Base-by-base conservation (phyloP, 192 early-diverging fungal genomes). In the Backusella macrospora region DNA sequence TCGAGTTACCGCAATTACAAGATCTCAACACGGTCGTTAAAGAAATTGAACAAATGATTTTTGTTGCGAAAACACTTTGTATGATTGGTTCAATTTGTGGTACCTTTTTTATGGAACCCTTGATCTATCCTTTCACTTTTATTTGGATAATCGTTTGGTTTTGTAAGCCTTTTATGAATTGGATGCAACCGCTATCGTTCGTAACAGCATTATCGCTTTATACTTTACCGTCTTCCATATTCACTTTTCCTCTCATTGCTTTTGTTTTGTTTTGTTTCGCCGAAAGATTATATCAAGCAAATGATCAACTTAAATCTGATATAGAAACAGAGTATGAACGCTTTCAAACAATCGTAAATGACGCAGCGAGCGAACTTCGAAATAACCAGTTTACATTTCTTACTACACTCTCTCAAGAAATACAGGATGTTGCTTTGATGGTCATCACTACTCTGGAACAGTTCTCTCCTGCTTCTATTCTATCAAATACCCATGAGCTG, bases 401-500 rank as follows among this genome's bases (percentile, higher is more conserved):
- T 7, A 52, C 76, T 16, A 82, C 83, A 39, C 72, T 85, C 4
- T 75, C 80, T 6, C 76, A 78, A 37, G 86, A 87, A 64, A 74
- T 87, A 8, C 78, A 83, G 45, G 81, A 85, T 70, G 81, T 81
- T 23, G 83, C 86, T 0, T 69, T 82, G 5, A 76, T 87, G 69
- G 79, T 84, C 0, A 78, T 82, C 6, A 79, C 82, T 12, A 86
- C 82, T 7, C 55, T 89, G 12, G 80, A 85, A 34, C 85, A 87
- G 49, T 86, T 87, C 68, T 84, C 86, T 6, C 86, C 88, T 3
- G 46, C 70, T 0, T 71, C 71, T 55, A 70, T 87, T 8, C 72
- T 89, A 49, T 74, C 78, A 26, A 79, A 76, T 14, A 74, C 79
- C 6, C 78, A 83, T n/a, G 88, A 89, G 72, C 78, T 83, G 44